Evolutionary conservation across 176 grass and related monocot genomes (phyloP).

Genomic region (Raddia distichophylla): DNA sequence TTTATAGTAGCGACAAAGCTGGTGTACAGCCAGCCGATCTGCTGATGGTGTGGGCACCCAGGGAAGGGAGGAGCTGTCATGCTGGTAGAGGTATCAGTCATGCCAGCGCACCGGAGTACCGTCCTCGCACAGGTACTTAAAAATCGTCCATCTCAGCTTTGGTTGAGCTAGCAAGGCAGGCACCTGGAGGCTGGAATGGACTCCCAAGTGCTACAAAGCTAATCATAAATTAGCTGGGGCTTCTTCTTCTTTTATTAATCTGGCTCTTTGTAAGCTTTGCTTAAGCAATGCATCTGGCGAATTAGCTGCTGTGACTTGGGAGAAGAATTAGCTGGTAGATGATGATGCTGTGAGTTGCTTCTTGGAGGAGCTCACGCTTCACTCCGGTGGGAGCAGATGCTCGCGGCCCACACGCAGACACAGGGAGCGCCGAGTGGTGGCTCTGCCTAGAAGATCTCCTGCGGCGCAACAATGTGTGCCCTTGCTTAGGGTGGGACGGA

Average conservation of each 20-base stretch:
- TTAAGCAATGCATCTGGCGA: not conserved
- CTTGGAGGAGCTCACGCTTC: conserved; percentile 47
- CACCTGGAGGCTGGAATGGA: not conserved
- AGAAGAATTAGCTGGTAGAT: too few species aligned
- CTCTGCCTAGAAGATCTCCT: conserved; percentile 28
- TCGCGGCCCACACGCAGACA: conserved; percentile 40
- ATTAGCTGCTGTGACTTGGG: not conserved
- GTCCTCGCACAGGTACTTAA: not conserved
- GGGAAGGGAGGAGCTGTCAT: conserved; percentile 42
- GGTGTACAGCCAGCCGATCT: too few species aligned
- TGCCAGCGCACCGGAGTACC: conserved; percentile 40
- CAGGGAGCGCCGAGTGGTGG: conserved; percentile 31
- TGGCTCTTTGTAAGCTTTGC: not conserved
- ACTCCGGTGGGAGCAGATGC: conserved; percentile 1
- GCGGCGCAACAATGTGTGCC: not conserved
- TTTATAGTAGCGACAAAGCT: too few species aligned
- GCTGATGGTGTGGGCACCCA: not conserved
- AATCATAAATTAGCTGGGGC: not conserved
- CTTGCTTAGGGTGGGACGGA: not conserved
- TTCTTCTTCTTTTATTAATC: not conserved
- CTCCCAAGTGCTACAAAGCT: not conserved
- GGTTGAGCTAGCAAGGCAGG: not conserved
- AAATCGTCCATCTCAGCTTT: not conserved
- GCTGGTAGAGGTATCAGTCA: conserved; percentile 52
- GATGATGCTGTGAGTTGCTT: conserved; percentile 36